Evolutionary conservation across 176 grass and related monocot genomes (phyloP), one percentile per base, ranked within the genome.

Genomic region (Chrysopogon serrulatus): DNA sequence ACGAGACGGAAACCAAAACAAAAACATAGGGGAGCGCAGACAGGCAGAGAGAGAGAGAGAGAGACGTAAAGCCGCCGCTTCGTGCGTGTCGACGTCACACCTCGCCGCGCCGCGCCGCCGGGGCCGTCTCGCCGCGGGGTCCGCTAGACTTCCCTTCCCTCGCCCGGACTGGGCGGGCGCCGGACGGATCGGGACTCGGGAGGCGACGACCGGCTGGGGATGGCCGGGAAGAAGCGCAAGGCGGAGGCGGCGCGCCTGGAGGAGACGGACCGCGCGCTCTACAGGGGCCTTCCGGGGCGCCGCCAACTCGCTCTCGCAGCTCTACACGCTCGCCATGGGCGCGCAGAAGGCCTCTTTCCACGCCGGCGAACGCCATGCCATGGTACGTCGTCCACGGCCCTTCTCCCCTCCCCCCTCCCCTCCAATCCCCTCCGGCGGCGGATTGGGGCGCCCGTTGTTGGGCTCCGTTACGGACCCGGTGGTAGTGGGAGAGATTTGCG

Each of bases 231-330:
- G 93, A 95, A 92, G 85, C 70, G 93, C 28, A 95, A 95, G 77
- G 86, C 85, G 79, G 93, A 95, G 59, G 87, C 88, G 79, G 84
- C 88, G 66, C 56, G 85, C 27, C 93, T 92, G 31, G 93, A 95
- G 65, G 93, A 95, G 90, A 89, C 83, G 85, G 90, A 95, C 80
- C 88, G 90, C 33, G 91, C 90, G 71, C 71, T 92, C 65, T 95
- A 95, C 65, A n/a, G 90, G 85, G 0, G 88, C 85, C 13, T 95
- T 92, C 88, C 73, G 87, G 1, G 79, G 90, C 76, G 93, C 83
- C 12, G 90, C 90, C 62, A 95, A 90, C 85, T 95, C 88, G 30
- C 86, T 95, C 23, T 95, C 90, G 45, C 90, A 95, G 83, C 79
- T 92, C 49, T 90, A 95, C 85, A 92, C 90, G 35, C 87, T 86